Evolutionary conservation across 305 asterid species (phyloP).

Genomic region (Fraxinus velutina): DNA sequence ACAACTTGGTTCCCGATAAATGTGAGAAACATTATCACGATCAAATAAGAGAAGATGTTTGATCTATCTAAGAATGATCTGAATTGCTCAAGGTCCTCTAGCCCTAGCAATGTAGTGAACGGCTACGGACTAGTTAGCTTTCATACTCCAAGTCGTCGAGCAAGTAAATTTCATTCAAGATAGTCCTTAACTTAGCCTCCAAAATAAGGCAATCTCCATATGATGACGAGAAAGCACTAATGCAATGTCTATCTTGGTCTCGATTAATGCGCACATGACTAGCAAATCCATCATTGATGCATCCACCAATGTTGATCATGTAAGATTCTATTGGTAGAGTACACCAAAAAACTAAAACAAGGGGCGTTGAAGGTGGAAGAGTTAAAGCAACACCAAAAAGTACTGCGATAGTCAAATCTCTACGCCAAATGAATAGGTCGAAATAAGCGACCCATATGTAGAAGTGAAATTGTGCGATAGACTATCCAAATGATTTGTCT

Average conservation of each 20-base stretch:
- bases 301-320: neutral
- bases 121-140: neutral
- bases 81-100: neutral
- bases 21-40: neutral
- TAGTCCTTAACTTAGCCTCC: neutral
- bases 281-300: neutral
- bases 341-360: neutral
- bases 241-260: neutral
- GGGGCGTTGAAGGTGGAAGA: neutral
- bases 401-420: neutral
- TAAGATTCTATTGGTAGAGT: neutral
- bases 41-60: neutral
- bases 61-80: neutral
- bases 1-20: neutral
- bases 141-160: neutral
- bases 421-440: neutral
- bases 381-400: neutral
- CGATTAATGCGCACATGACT: neutral
- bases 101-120: neutral
- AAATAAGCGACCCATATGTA: neutral
- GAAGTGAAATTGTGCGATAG: neutral
- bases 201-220: neutral
- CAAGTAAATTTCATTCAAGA: neutral
- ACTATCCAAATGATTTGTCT: neutral
- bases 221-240: neutral